Percentiles rank a stretch among this genome's conserved stretches.
Evolutionary conservation across 2,329 filamentous ascomycete genomes (phyloP).

Genomic region (Monosporascus sp.): DNA sequence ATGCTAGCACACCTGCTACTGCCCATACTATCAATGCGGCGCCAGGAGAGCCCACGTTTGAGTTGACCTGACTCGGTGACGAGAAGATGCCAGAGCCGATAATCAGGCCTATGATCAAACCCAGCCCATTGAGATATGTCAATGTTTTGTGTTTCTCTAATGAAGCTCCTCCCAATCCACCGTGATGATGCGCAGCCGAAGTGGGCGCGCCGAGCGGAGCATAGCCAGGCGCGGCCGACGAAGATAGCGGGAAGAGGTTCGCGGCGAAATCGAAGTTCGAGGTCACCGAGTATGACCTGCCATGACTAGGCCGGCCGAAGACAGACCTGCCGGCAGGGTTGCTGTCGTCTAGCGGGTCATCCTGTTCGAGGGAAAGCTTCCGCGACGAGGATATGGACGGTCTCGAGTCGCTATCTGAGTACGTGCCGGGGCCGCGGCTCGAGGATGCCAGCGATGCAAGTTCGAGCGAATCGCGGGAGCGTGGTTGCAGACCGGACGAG

Average conservation of each 20-base stretch:
- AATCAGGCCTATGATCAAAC: constrained; percentile 84
- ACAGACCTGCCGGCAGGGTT: constrained; percentile 43
- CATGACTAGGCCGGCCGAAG: constrained; percentile 37
- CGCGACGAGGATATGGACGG: constrained; percentile 92
- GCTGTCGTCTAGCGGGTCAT: constrained; percentile 68
- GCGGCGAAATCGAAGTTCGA: constrained; percentile 95
- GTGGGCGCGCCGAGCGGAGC: constrained; percentile 78
- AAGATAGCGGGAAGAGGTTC: constrained; percentile 86
- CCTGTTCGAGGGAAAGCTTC: constrained; percentile 79
- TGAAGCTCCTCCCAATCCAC: constrained; percentile 65
- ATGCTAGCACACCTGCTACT: constrained; percentile 85
- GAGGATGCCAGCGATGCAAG: constrained; percentile 91
- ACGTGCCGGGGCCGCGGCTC: constrained; percentile 57
- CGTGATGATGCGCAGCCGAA: constrained; percentile 42
- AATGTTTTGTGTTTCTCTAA: constrained; percentile 93
- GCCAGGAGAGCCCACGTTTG: constrained; percentile 84
- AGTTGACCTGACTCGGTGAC: constrained; percentile 86
- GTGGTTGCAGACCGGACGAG: constrained; percentile 37
- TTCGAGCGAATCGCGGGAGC: constrained; percentile 85
- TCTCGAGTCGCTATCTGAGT: constrained; percentile 65
- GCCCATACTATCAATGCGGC: constrained; percentile 88
- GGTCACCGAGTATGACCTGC: constrained; percentile 79
- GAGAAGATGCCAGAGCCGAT: constrained; percentile 97
- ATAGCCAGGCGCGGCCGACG: constrained; percentile 68
- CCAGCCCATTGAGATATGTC: constrained; percentile 90